A percentile compares a stretch with the other conserved stretches of the same genome.
Conservation (phyloP, 108 stramenopile species). For the Schizochytrium sp. region DNA sequence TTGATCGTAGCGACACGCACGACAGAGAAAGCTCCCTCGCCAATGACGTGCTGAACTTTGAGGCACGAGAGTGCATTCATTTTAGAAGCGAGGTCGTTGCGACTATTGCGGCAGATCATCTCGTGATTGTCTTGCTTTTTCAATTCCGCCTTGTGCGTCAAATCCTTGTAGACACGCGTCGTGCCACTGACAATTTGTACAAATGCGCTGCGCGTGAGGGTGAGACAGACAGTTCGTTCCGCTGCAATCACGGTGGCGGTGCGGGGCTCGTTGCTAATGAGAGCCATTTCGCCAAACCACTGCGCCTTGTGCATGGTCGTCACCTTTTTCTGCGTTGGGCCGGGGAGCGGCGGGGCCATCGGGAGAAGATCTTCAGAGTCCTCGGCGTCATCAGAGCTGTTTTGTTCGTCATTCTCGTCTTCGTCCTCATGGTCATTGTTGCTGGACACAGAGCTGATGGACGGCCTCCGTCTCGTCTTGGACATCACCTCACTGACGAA, state of each 20-base stretch:
- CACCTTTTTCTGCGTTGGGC: background rate
- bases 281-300: constrained; percentile 62
- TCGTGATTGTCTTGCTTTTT: background rate
- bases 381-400: background rate
- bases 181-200: background rate
- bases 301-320: constrained; percentile 26
- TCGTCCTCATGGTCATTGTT: background rate
- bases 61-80: background rate
- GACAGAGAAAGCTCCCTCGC: background rate
- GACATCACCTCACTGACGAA: background rate
- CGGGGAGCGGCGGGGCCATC: background rate
- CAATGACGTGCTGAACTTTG: background rate
- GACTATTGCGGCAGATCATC: background rate
- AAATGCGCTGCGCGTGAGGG: background rate
- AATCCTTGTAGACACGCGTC: background rate
- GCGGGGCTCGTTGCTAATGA: constrained; percentile 49
- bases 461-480: background rate
- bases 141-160: background rate
- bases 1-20: background rate
- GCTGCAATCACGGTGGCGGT: constrained; percentile 46
- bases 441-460: too few species aligned
- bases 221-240: background rate
- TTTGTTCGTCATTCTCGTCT: background rate
- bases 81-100: background rate
- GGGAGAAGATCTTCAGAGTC: background rate